These are phyloP conservation scores for Coemansia sp. DNA, from an alignment of 192 early-diverging fungal species.

Conservation along the genomic window DNA sequence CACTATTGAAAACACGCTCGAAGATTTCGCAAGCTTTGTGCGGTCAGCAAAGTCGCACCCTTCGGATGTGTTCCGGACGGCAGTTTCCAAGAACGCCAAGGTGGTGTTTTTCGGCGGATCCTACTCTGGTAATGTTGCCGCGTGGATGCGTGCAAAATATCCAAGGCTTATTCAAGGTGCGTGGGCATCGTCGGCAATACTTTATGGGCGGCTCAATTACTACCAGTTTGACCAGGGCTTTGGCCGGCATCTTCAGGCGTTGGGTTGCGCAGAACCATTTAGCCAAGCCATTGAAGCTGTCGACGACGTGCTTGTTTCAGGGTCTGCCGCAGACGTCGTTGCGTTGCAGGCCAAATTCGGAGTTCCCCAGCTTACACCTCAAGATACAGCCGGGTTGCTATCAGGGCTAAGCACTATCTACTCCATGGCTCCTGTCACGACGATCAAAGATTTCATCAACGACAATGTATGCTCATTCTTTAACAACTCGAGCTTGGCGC, in stretches of 20 bases:
- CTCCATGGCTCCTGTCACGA: conserved; percentile 22
- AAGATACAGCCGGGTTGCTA: conserved; percentile 33
- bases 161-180: conserved; percentile 64
- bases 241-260: conserved; percentile 36
- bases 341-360: conserved; percentile 25
- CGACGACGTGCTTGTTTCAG: conserved; percentile 39
- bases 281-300: conserved; percentile 41
- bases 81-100: conserved; percentile 27
- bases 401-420: conserved; percentile 19
- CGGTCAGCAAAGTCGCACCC: conserved; percentile 13
- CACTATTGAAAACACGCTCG: conserved; percentile 35
- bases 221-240: conserved; percentile 61
- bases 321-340: conserved; percentile 6
- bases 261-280: conserved; percentile 28
- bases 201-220: conserved; percentile 58
- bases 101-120: conserved; percentile 72
- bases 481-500: conserved; percentile 4
- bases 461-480: conserved; percentile 33
- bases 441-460: conserved; percentile 5
- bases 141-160: conserved; percentile 70
- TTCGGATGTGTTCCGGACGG: conserved; percentile 8
- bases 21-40: conserved; percentile 37
- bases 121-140: conserved; percentile 71
- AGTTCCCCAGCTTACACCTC: conserved; percentile 23
- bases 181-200: conserved; percentile 67